Evolutionary conservation across 257 asterid species (phyloP), one percentile per base, ranked within the genome.

Genomic region (Cruciata laevipes): DNA sequence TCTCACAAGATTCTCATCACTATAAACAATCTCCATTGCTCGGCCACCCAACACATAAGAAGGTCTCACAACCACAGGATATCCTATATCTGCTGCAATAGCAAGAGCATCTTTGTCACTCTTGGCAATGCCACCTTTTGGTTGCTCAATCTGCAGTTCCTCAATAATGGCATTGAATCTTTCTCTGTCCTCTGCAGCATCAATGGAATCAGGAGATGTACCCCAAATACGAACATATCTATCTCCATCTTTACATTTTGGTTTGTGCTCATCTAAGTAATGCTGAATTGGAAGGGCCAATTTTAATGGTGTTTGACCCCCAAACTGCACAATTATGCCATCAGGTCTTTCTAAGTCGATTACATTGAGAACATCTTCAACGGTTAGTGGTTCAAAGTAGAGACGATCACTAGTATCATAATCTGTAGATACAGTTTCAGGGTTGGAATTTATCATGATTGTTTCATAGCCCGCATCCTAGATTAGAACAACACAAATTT

Each of bases 361-460:
- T 78, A 90, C 75, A 72, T 90, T 94, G 10, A 88, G 81, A 65
- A 94, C 99, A 75, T 94, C 97, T 73, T 94, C 99, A 31, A 88
- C 89, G 3, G 99, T 94, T 65, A 94, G 87, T 55, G 99, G 97
- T 75, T 94, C 99, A 70, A 94, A 94, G 84, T 94, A 94, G 42
- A 90, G 96, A 13, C 97, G 93, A 58, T 94, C 99, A 69, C 97
- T 94, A 21, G 97, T 90, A 86, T 90, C 98, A 25, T 94, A 94
- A 79, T 94, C 99, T 30, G 98, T 94, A 13, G 96, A 90, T 61
- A 90, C 99, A 30, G 96, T 94, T 78, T 94, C 98, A 1, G 98
- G 99, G 76, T 94, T 94, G 67, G 99, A 94, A 76, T 94, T 94
- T 96, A 90, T 90, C 98, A 94, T 94, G 79, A 94, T 87, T 73